phyloP scores from a whole-genome alignment of 495 filamentous ascomycete species.

The Penicillium salamii region DNA sequence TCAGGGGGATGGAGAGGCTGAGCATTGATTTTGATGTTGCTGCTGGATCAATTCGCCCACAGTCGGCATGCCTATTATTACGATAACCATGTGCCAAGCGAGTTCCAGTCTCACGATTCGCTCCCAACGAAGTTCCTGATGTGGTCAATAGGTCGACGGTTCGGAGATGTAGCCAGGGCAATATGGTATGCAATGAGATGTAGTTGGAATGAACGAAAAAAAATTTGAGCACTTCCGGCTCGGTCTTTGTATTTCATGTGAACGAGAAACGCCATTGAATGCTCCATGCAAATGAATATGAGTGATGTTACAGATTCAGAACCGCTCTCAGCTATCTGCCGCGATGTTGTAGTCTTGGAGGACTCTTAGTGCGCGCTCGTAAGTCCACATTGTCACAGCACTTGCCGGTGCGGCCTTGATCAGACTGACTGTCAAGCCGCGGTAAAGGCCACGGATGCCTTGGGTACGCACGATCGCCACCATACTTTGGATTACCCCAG shows the following conservation, averaged over 20 bases:
- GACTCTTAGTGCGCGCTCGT: slow-evolving; percentile 67
- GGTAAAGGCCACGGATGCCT: slow-evolving; percentile 78
- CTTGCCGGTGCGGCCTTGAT: slow-evolving; percentile 93
- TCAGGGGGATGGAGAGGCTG: slow-evolving; percentile 59
- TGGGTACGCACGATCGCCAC: slow-evolving; percentile 65
- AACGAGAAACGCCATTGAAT: slow-evolving; percentile 10
- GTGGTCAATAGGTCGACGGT: too few relatives aligned
- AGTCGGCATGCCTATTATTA: slow-evolving; percentile 21
- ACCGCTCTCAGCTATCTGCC: slow-evolving; percentile 3
- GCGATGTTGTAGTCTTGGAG: slow-evolving; percentile 48
- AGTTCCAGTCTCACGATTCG: too few relatives aligned
- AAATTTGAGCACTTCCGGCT: too few relatives aligned
- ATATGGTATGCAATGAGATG: too few relatives aligned
- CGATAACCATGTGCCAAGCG: neutral
- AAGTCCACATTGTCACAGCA: slow-evolving; percentile 98
- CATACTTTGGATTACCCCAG: slow-evolving; percentile 63
- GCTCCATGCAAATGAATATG: slow-evolving; percentile 2
- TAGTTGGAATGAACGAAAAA: neutral
- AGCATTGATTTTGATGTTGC: slow-evolving; percentile 64
- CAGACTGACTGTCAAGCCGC: slow-evolving; percentile 83
- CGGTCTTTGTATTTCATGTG: too few relatives aligned
- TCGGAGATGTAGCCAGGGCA: too few relatives aligned
- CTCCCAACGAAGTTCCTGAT: too few relatives aligned
- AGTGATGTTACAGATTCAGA: neutral
- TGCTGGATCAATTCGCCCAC: too few relatives aligned